Evolutionary conservation across 768 basidiomycete species (phyloP).

Genomic region (Trichaptum fuscoviolaceum): DNA sequence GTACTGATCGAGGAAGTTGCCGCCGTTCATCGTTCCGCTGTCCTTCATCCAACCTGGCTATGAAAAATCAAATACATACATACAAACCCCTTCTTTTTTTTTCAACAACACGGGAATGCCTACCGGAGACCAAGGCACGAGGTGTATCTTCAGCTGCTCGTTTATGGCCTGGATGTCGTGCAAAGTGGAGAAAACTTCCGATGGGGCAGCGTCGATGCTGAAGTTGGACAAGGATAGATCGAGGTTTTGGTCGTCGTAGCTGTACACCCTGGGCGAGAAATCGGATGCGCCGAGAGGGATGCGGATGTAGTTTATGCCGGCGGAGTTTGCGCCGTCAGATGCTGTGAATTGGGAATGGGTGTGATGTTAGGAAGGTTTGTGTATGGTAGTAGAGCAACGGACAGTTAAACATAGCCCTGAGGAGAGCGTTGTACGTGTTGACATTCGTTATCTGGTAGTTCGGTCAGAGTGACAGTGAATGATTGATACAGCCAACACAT

Average conservation of each 20-base stretch:
- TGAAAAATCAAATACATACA: neutral
- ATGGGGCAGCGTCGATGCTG: constrained; percentile 51
- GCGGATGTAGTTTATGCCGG: constrained; percentile 65
- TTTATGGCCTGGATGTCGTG: constrained; percentile 61
- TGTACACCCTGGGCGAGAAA: constrained; percentile 63
- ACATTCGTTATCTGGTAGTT: constrained; percentile 37
- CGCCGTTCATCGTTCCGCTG: constrained; percentile 62
- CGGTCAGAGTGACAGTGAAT: constrained; percentile 7
- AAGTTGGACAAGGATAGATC: constrained; percentile 57
- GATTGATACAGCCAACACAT: neutral
- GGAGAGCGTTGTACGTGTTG: constrained; percentile 50
- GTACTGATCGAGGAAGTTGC: constrained; percentile 47
- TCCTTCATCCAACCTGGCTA: constrained; percentile 81
- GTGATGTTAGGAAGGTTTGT: neutral
- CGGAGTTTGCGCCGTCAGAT: constrained; percentile 53
- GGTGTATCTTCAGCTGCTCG: constrained; percentile 45
- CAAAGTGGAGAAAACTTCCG: constrained; percentile 57
- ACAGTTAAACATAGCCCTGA: constrained; percentile 55
- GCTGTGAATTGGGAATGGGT: constrained; percentile 25
- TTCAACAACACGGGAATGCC: constrained; percentile 13
- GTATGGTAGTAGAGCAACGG: constrained; percentile 8
- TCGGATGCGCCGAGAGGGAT: constrained; percentile 71
- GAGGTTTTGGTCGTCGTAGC: constrained; percentile 53
- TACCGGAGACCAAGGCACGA: constrained; percentile 75
- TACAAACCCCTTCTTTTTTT: neutral